Conservation (phyloP, 768 basidiomycete species). For the Naganishia onofrii region DNA sequence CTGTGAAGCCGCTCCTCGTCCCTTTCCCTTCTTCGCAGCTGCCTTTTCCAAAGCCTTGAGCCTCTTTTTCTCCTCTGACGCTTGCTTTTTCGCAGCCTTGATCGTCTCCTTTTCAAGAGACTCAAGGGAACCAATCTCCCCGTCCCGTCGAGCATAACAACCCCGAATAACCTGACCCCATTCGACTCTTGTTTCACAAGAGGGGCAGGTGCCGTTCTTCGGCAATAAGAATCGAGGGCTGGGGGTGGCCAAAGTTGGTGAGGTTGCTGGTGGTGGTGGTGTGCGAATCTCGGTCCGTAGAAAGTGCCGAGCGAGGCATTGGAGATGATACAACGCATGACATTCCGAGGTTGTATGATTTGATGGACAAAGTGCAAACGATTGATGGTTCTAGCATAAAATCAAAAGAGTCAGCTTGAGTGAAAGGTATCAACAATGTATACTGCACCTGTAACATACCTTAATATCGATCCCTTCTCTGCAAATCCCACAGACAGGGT, state of each 20-base stretch:
- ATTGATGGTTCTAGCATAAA: constrained; percentile 40
- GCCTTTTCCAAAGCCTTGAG: constrained; percentile 21
- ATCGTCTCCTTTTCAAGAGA: constrained; percentile 18
- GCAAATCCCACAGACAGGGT: constrained; percentile 34
- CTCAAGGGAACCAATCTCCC: constrained; percentile 13
- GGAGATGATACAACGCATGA: constrained; percentile 38
- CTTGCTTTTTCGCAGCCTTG: constrained; percentile 21
- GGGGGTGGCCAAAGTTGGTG: neutral
- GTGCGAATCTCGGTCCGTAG: constrained; percentile 28
- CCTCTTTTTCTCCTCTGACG: constrained; percentile 9
- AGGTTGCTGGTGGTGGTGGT: neutral
- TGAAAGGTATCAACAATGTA: neutral
- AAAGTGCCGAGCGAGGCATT: constrained; percentile 45
- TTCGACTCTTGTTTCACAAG: constrained; percentile 35
- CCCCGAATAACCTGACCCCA: constrained; percentile 53
- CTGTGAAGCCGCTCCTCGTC: constrained; percentile 2
- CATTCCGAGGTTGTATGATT: constrained; percentile 27
- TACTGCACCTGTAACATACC: constrained; percentile 32
- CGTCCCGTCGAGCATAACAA: constrained; percentile 43
- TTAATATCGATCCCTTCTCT: constrained; percentile 27
- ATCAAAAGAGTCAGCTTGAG: neutral
- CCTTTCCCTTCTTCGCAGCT: constrained; percentile 4
- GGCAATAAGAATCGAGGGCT: constrained; percentile 44
- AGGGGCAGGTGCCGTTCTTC: constrained; percentile 44
- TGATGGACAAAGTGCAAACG: constrained; percentile 46